Evolutionary conservation across 495 filamentous ascomycete species (phyloP), one percentile per base, ranked within the genome.

Genomic region (Xylaria longipes): DNA sequence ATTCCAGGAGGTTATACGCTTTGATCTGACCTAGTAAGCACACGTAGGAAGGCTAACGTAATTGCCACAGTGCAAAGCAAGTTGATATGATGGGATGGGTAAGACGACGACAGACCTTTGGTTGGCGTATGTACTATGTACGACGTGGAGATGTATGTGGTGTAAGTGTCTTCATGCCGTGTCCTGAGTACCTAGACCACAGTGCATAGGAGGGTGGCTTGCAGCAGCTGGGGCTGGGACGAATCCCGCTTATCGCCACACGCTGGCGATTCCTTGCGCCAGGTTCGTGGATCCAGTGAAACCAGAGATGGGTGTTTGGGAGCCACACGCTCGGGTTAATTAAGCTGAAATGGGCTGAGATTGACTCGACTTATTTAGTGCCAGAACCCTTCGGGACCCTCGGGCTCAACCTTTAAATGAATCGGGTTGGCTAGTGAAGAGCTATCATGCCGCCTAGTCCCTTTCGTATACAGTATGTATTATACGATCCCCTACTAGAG

Each of bases 271-370:
- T 58, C 69, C 69, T 66, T 58, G 69, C 62, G 41, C 69, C 69
- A 66, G 69, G 69, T 65, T 71, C 69, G 69, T 71, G 69, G 69
- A 71, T 71, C 62, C 48, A 65, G 61, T 64, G 68, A 70, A 60
- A 70, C 57, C 57, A 56, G 50, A 43, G 43, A 27, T 65, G 41
- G 60, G 8, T 48, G 66, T 60, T 41, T 27, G 60, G 33, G 69
- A 71, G 52, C 69, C 69, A 71, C 17, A 66, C 62, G 50, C 61
- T 71, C 58, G 69, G 69, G 69, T 71, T 66, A 71, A 65, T 66
- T 57, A 46, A 56, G 65, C 48, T 46, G 29, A 54, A 50, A 6
- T 52, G 56, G 57, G 56, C 12, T 70, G 54, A 43, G 48, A 27
- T 67, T 29, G 65, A 56, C 64, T 50, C 33, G 33, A 39, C 65